Evolutionary conservation across 2,329 filamentous ascomycete species (phyloP), one percentile per base, ranked within the genome.

Genomic region (Pseudocercospora vitis): DNA sequence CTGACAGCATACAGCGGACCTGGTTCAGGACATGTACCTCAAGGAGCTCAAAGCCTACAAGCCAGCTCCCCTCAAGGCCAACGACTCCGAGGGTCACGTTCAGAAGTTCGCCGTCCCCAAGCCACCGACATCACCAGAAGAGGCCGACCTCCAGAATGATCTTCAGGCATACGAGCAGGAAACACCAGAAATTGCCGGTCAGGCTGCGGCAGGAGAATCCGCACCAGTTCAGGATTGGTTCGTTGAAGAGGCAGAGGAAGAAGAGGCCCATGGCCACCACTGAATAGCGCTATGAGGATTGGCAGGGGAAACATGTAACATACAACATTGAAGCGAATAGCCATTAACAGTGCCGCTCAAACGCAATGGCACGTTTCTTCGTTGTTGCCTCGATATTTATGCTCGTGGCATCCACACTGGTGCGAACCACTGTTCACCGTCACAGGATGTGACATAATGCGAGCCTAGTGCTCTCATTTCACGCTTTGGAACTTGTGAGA

Each of bases 1-100:
- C 42, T 60, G 44, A 59, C 57, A 57, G 21, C 12, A 32, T 8
- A 5, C 56, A 97, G 94, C 89, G 84, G 94, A 99, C 76, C 85
- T 96, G 70, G 89, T 99, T 68, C 94, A 97, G 78, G 92, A 97
- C 74, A 84, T 99, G 71, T 99, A 99, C 82, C 85, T 99, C 67
- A 88, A 87, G 75, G 91, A 97, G 78, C 85, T 99, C 72, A 94
- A 92, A 79, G 84, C 85, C 76, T 97, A 96, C 87, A 97, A 97
- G 84, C 79, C 86, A 61, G 80, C 88, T 53, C 79, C 84, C 64
- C 73, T 92, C 78, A 96, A 96, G 82, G 81, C 90, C 61, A 83
- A 84, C 68, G 94, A 97, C 71, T 80, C 91, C 71, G 87, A 92
- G 66, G 91, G 89, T 72, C 88, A 95, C 68, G 94, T 97, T 68